Evolutionary conservation across 148 eudicot species (phyloP).

Genomic region (Mesembryanthemum crystallinum): DNA sequence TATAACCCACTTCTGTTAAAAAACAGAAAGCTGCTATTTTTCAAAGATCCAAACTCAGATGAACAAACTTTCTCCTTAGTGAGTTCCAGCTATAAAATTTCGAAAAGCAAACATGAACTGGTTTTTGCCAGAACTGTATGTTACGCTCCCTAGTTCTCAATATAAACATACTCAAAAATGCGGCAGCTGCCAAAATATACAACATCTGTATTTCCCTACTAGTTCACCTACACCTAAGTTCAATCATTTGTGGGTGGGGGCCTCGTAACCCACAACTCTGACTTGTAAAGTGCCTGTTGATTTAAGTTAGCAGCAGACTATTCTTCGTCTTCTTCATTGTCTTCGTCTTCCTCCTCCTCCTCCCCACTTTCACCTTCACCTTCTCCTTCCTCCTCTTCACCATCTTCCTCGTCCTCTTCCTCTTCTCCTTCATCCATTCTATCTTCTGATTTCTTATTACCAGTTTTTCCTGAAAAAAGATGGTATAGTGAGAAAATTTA

Average conservation of each 20-base stretch:
- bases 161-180: constrained; percentile 8
- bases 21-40: no score
- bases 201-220: not conserved
- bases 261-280: not conserved
- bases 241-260: not conserved
- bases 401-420: constrained; percentile 15
- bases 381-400: not conserved
- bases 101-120: not conserved
- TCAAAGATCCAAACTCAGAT: no score
- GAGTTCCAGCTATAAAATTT: not conserved
- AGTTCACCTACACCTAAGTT: not conserved
- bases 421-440: constrained; percentile 11
- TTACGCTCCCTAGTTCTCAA: constrained; percentile 1
- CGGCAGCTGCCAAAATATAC: not conserved
- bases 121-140: not conserved
- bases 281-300: not conserved
- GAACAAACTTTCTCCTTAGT: no score
- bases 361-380: not conserved
- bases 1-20: no score
- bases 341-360: not conserved
- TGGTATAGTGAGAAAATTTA: not conserved
- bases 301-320: not conserved
- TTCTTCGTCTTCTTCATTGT: no score
- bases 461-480: constrained; percentile 14
- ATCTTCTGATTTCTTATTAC: constrained; percentile 7